Conservation (phyloP, 2,329 filamentous ascomycete genomes). For the Laburnicola sp. region DNA sequence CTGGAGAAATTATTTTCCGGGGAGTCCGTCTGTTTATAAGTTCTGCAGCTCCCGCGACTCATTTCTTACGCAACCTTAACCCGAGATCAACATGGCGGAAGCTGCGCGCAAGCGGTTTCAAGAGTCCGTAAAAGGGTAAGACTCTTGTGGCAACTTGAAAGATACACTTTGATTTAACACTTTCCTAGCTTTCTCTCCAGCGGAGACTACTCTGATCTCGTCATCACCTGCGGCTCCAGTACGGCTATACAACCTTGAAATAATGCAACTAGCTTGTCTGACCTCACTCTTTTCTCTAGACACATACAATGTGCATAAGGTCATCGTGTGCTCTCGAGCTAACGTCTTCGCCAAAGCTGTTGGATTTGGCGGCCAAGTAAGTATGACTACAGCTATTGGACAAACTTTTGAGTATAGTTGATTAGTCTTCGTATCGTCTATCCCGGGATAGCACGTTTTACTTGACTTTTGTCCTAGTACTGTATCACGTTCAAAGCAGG, state of each 20-base stretch:
- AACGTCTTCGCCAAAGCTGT: constrained; percentile 14
- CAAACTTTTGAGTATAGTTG: too few species aligned
- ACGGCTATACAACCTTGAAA: constrained; percentile 15
- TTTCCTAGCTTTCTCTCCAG: not conserved
- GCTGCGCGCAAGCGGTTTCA: not conserved
- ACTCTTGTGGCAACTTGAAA: not conserved
- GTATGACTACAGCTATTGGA: too few species aligned
- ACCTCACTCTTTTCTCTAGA: not conserved
- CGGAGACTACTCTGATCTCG: constrained; percentile 13
- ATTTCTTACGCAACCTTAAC: too few species aligned
- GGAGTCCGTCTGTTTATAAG: too few species aligned
- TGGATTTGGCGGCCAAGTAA: not conserved
- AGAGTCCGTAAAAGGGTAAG: not conserved
- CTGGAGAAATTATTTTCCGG: too few species aligned
- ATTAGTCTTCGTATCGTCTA: too few species aligned
- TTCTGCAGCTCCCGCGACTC: too few species aligned
- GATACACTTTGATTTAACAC: not conserved
- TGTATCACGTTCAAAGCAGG: too few species aligned
- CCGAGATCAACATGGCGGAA: not conserved
- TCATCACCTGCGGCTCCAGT: constrained; percentile 7
- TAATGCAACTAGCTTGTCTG: constrained; percentile 8
- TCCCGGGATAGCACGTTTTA: too few species aligned
- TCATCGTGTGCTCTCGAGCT: constrained; percentile 16
- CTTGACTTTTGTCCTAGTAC: too few species aligned
- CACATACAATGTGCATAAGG: constrained; percentile 24